Base-by-base conservation (phyloP, 2,329 filamentous ascomycete species). In the Neurospora crassa region DNA sequence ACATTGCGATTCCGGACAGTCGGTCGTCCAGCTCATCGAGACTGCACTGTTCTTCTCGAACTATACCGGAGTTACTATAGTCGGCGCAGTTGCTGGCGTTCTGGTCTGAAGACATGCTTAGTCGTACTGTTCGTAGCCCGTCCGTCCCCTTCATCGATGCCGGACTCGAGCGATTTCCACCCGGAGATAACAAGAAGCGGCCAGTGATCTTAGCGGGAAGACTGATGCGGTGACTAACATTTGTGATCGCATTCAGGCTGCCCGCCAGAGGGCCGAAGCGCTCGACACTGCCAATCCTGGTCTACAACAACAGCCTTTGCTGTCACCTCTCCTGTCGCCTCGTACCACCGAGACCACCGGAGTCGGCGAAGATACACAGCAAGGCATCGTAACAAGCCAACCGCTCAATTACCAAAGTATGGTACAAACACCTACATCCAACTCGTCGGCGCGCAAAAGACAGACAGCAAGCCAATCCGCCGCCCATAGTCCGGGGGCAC, bases 231-330 rank as follows among this genome's bases (percentile, higher is more conserved):
- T 63, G 8, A 18, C 67, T 69, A 34, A 67, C 69, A 67, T 20
- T 10, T 7, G n/a, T 37, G 16, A 42, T 18, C 18, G 14, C 24
- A 18, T 29, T 14, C 59, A 79, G 78, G 75, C 72, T 14, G 78
- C 76, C 67, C 76, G 75, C 68, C 74, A 77, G 53, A 78, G 78
- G 42, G 78, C 78, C 72, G 77, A 79, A 42, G 73, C 73, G 34
- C 71, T 75, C 68, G 70, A 68, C 34, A 45, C 69, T 67, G 41
- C 69, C 18, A 74, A 72, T 41, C 74, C 75, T 10, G 43, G 73
- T 11, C 67, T 75, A 16, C 77, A 75, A 40, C 14, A 18, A 63
- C 24, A 37, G 24, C 75, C 76, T 6, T 68, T 77, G 3, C 74
- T 77, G 24, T 69, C 68, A n/a, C 59, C 45, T 18, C 47, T 37